Conservation (phyloP, 306 rosid species). For the Acacia acuminata region DNA sequence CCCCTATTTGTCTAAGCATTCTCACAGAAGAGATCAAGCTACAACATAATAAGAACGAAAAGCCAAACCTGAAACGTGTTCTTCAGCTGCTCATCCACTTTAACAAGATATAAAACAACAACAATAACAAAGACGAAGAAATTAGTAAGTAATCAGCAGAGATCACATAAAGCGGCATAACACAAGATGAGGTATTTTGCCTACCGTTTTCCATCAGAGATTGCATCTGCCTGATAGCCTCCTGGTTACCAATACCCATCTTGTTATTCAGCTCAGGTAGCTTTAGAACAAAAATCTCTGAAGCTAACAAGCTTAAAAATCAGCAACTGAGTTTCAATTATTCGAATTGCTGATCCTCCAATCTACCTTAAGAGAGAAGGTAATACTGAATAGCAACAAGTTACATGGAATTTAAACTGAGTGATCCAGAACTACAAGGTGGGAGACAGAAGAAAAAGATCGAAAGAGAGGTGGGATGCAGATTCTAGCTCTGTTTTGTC, state of each 20-base stretch:
- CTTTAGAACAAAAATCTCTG: slow-evolving; percentile 16
- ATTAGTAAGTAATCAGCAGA: slow-evolving; percentile 2
- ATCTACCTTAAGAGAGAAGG: neutral
- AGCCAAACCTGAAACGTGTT: slow-evolving; percentile 69
- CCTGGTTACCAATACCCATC: slow-evolving; percentile 71
- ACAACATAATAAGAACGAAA: neutral
- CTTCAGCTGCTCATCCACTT: slow-evolving; percentile 78
- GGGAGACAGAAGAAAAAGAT: slow-evolving; percentile 12
- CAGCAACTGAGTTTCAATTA: slow-evolving; percentile 25
- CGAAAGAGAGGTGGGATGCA: neutral
- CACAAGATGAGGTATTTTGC: slow-evolving; percentile 25
- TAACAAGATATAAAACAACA: slow-evolving; percentile 6
- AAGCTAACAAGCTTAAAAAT: slow-evolving; percentile 26
- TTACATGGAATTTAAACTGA: neutral
- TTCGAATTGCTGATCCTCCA: slow-evolving; percentile 28
- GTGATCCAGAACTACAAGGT: too few relatives aligned
- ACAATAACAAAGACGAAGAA: neutral
- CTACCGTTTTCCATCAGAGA: slow-evolving; percentile 69
- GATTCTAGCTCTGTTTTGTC: slow-evolving; percentile 23
- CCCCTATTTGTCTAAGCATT: neutral
- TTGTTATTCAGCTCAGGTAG: slow-evolving; percentile 21
- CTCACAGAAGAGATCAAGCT: slow-evolving; percentile 31
- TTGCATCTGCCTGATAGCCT: slow-evolving; percentile 75
- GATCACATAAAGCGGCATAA: slow-evolving; percentile 37
- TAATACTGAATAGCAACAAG: neutral